Evolutionary conservation across 2,329 filamentous ascomycete genomes (phyloP).

Genomic region (Hymenoscyphus scutula): DNA sequence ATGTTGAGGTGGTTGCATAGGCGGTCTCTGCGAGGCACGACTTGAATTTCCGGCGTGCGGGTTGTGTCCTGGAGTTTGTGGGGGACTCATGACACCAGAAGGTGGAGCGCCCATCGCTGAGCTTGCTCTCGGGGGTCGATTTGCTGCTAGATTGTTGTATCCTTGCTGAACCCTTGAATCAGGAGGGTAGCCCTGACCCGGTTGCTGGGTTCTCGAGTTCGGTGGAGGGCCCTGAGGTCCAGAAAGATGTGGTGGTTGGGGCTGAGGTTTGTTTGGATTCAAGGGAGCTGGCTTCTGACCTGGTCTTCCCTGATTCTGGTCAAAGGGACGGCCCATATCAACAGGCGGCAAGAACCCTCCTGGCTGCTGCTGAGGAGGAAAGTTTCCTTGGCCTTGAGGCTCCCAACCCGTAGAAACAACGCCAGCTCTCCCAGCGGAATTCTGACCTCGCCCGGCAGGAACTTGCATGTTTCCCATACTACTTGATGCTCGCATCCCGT

Average conservation of each 20-base stretch:
- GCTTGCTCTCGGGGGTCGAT: conserved; percentile 25
- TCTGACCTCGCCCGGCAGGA: conserved; percentile 35
- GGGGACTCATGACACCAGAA: conserved; percentile 21
- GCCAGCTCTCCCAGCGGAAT: conserved; percentile 20
- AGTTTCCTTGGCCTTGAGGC: conserved; percentile 41
- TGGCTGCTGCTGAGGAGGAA: conserved; percentile 13
- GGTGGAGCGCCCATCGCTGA: conserved; percentile 20
- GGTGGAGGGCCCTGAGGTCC: conserved; percentile 9
- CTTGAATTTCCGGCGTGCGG: conserved; percentile 2
- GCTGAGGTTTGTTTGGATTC: conserved; percentile 26
- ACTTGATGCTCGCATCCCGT: conserved; percentile 42
- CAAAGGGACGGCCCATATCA: conserved; percentile 24
- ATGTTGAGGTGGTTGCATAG: too few species aligned
- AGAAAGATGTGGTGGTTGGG: conserved; percentile 8
- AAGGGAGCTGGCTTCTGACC: conserved; percentile 23
- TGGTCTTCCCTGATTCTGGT: conserved; percentile 7
- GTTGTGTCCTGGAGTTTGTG: conserved; percentile 1
- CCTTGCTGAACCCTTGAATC: conserved; percentile 14
- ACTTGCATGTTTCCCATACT: conserved; percentile 48
- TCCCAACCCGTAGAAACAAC: conserved; percentile 47
- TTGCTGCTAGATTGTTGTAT: conserved; percentile 16
- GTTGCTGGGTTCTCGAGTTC: neutral
- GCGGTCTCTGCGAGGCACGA: neutral
- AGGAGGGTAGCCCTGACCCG: conserved; percentile 11
- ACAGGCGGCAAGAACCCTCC: conserved; percentile 21